These are phyloP conservation scores for Arthromyces matolae DNA, from an alignment of 768 basidiomycete genomes.

Conservation along the genomic window DNA sequence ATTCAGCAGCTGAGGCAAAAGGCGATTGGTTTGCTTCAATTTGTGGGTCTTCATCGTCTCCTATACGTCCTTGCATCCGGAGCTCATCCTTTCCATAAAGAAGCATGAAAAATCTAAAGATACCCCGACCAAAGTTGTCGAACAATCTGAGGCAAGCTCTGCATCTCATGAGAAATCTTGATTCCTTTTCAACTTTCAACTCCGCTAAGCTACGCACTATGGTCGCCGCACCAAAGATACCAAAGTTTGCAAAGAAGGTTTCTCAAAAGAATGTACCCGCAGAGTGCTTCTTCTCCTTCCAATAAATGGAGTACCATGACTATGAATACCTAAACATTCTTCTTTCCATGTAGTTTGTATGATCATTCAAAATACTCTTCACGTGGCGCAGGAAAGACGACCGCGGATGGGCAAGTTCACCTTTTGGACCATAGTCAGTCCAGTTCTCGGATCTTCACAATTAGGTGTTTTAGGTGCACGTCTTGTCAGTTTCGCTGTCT, in stretches of 20 bases:
- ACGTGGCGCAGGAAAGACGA: too few species aligned
- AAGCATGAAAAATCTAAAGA: neutral
- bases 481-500: neutral
- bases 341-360: too few species aligned
- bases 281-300: constrained; percentile 13
- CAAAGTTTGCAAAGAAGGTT: constrained; percentile 15
- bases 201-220: constrained; percentile 5
- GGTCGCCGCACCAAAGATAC: constrained; percentile 2
- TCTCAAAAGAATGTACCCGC: constrained; percentile 14
- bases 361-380: too few species aligned
- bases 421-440: too few species aligned
- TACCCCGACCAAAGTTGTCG: neutral
- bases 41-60: neutral
- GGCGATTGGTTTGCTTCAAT: constrained; percentile 7
- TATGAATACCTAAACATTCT: neutral
- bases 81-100: constrained; percentile 1
- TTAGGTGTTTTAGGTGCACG: too few species aligned
- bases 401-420: too few species aligned
- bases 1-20: constrained; percentile 8
- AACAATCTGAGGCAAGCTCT: constrained; percentile 8
- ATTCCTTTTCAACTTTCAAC: neutral
- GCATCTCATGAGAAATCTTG: neutral
- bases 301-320: constrained; percentile 8
- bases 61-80: neutral
- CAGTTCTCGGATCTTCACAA: too few species aligned